These are phyloP conservation scores for Suillus subaureus DNA, from an alignment of 768 basidiomycete species.

Conservation along the genomic window DNA sequence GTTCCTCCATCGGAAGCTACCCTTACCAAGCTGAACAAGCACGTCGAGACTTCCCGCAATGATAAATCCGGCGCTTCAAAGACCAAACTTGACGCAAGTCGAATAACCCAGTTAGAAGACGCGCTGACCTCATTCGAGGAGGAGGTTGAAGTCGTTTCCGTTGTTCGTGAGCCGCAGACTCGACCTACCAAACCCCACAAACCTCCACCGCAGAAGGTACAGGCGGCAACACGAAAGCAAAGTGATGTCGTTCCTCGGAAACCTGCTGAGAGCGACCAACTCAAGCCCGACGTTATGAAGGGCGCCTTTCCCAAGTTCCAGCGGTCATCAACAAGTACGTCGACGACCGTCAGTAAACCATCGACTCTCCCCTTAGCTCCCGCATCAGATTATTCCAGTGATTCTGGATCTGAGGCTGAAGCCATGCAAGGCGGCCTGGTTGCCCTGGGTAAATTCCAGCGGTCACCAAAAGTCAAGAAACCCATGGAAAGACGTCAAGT, in stretches of 20 bases:
- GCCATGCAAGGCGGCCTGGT: conserved; percentile 48
- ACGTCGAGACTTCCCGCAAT: conserved; percentile 60
- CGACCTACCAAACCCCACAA: conserved; percentile 17
- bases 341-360: conserved; percentile 37
- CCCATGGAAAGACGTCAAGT: conserved; percentile 61
- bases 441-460: conserved; percentile 59
- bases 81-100: conserved; percentile 55
- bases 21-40: conserved; percentile 67
- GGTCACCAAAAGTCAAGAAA: conserved; percentile 61
- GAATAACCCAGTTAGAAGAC: conserved; percentile 67
- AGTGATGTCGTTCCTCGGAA: conserved; percentile 13
- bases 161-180: conserved; percentile 21
- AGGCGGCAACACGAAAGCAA: conserved; percentile 14
- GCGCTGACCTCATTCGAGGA: conserved; percentile 67
- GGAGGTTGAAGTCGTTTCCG: conserved; percentile 57
- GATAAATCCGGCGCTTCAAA: conserved; percentile 45
- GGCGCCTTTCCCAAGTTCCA: conserved; percentile 46
- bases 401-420: conserved; percentile 51
- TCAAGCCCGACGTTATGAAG: conserved; percentile 39
- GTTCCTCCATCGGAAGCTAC: conserved; percentile 57
- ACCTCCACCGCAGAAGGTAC: conserved; percentile 21
- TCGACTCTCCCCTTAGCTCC: conserved; percentile 11
- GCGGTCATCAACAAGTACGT: conserved; percentile 30
- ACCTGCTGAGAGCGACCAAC: conserved; percentile 21
- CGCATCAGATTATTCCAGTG: conserved; percentile 44